Percentiles rank a stretch among this genome's conserved stretches.
Conservation (phyloP, 148 eudicot species). For the Amaranthus cruentus region DNA sequence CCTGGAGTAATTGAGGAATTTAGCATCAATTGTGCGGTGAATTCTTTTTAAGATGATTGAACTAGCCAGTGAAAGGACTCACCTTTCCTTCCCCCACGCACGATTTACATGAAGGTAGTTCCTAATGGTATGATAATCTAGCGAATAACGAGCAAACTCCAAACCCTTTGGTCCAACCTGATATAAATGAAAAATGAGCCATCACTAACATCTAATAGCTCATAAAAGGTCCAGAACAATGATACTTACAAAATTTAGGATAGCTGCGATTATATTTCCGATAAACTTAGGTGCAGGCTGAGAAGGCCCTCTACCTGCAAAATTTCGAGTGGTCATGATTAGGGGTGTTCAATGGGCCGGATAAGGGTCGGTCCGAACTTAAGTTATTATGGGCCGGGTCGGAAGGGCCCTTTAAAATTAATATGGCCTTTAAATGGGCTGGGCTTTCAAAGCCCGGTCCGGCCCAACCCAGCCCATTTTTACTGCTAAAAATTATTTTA, state of each 20-base stretch:
- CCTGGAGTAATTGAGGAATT: slow-evolving; percentile 37
- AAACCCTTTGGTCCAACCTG: slow-evolving; percentile 98
- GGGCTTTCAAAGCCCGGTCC: too few relatives aligned
- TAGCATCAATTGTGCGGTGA: slow-evolving; percentile 10
- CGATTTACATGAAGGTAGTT: slow-evolving; percentile 81
- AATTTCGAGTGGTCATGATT: background rate
- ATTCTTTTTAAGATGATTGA: background rate
- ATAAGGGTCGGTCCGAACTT: too few relatives aligned
- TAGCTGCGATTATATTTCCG: slow-evolving; percentile 78
- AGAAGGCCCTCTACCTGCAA: slow-evolving; percentile 85
- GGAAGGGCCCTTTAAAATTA: too few relatives aligned
- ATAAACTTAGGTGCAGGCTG: slow-evolving; percentile 85
- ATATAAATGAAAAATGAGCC: slow-evolving; percentile 18
- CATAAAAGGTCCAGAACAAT: background rate
- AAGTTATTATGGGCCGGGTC: too few relatives aligned
- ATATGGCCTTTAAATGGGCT: too few relatives aligned
- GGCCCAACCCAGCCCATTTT: background rate
- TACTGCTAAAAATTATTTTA: too few relatives aligned
- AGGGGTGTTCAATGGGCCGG: too few relatives aligned
- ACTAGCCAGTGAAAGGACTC: slow-evolving; percentile 13
- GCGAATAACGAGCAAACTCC: slow-evolving; percentile 94
- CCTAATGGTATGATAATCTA: slow-evolving; percentile 95
- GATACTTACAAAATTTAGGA: slow-evolving; percentile 65
- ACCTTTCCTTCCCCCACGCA: slow-evolving; percentile 85
- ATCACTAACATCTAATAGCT: background rate